Evolutionary conservation across 306 rosid species (phyloP).

Genomic region (Dalbergia oliveri): DNA sequence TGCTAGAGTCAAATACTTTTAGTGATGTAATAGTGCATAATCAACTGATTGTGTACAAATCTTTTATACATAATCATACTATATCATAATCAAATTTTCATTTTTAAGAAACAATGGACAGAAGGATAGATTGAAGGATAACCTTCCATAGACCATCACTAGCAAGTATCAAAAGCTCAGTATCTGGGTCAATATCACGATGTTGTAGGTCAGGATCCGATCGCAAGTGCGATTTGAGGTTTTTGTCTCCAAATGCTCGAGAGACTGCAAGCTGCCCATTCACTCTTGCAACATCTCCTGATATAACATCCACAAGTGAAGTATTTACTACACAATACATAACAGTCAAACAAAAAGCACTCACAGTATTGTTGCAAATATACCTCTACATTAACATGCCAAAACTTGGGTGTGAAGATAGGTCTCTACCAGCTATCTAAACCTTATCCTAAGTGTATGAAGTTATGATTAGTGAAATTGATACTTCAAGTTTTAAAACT

Average conservation of each 20-base stretch:
- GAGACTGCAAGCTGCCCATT: conserved; percentile 96
- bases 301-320: conserved; percentile 29
- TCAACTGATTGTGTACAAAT: not conserved
- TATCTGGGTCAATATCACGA: conserved; percentile 52
- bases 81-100: too few species aligned
- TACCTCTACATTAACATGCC: conserved; percentile 26
- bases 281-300: conserved; percentile 93
- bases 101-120: not conserved
- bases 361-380: not conserved
- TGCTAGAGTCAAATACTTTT: too few species aligned
- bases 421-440: conserved; percentile 7
- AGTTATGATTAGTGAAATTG: conserved; percentile 9
- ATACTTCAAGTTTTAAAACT: not conserved
- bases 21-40: too few species aligned
- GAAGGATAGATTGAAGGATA: conserved; percentile 33
- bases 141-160: conserved; percentile 97
- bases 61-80: too few species aligned
- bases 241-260: conserved; percentile 91
- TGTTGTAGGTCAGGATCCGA: conserved; percentile 74
- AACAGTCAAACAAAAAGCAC: conserved; percentile 17
- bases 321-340: conserved; percentile 37
- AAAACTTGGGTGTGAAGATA: conserved; percentile 25
- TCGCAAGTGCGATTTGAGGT: conserved; percentile 79
- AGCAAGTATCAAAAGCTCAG: conserved; percentile 76
- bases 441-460: conserved; percentile 24